Evolutionary conservation across 345 rosid genomes (phyloP), one percentile per base, ranked within the genome.

Genomic region (Angophora floribunda): DNA sequence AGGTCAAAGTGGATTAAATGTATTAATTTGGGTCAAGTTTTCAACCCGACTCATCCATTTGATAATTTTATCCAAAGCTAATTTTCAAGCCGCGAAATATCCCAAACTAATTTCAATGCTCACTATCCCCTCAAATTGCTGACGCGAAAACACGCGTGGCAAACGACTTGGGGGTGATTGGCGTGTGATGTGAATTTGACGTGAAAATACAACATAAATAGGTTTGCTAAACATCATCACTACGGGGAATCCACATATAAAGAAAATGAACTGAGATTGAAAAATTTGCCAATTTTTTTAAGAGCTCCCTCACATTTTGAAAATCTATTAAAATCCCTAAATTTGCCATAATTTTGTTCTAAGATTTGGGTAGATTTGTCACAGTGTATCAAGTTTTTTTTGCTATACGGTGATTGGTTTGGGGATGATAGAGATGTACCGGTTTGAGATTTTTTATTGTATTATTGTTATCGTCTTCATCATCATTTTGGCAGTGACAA

Each of bases 321-420:
- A 63, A 63, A 63, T 63, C 15, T 4, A 7, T 10, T 65, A 14
- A 6, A 16, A 67, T 67, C 2, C 15, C 13, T 67, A 67, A 30
- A 30, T 67, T 4, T 30, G 9, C 22, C 16, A 11, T 0, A 17
- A 70, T 70, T 17, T 9, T 36, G 13, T 70, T 41, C 6, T 9
- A 4, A 16, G 13, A 70, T 32, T 55, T 32, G 3, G 0, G 4
- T 4, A 17, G 12, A 70, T 36, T 32, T 36, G 0, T 70, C 80
- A 17, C 4, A 0, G 0, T 17, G 4, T 2, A 17, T 1, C 0
- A 0, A 12, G 17, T 17, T 70, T 70, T 70, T 32, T 6, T 9
- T 1, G 6, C 0, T 36, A 5, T 19, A 36, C 0, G 0, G 17
- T 6, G 36, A 36, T 17, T 17, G 7, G 4, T 36, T 17, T 17